A percentile compares a stretch with the other conserved stretches of the same genome.
phyloP scores from a whole-genome alignment of 1,139 yeast genomes.

The Protomyces pachydermus region DNA sequence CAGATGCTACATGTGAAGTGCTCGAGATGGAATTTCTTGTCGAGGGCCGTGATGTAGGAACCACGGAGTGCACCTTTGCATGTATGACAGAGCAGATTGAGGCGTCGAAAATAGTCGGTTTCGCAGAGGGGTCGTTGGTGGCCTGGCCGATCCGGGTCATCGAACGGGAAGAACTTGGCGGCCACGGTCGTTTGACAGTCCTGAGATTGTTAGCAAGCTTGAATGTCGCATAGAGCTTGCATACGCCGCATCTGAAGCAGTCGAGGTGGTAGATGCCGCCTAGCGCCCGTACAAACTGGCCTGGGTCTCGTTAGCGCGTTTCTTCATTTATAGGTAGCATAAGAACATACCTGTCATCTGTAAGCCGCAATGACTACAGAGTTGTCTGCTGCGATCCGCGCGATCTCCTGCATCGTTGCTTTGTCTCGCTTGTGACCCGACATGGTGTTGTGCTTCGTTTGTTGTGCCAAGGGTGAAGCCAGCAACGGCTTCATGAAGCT shows the following conservation, averaged over 20 bases:
- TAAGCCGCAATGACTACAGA: neutral
- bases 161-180: conserved; percentile 47
- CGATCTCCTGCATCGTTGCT: neutral
- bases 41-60: conserved; percentile 88
- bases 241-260: conserved; percentile 28
- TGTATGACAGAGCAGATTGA: conserved; percentile 73
- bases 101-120: conserved; percentile 79
- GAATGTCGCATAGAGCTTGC: neutral
- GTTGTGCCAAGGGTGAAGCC: neutral
- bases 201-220: conserved; percentile 37
- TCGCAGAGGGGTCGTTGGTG: conserved; percentile 78
- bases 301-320: neutral
- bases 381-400: neutral
- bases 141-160: conserved; percentile 39
- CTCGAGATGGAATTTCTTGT: conserved; percentile 86
- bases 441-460: too few species aligned
- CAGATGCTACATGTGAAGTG: conserved; percentile 92
- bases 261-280: conserved; percentile 29
- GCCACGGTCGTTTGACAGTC: conserved; percentile 36
- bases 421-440: neutral
- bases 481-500: neutral
- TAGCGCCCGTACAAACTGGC: conserved; percentile 29
- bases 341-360: neutral
- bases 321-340: neutral
- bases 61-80: conserved; percentile 87